Evolutionary conservation across 306 rosid genomes (phyloP), one percentile per base, ranked within the genome.

Genomic region (Malus sieversii): DNA sequence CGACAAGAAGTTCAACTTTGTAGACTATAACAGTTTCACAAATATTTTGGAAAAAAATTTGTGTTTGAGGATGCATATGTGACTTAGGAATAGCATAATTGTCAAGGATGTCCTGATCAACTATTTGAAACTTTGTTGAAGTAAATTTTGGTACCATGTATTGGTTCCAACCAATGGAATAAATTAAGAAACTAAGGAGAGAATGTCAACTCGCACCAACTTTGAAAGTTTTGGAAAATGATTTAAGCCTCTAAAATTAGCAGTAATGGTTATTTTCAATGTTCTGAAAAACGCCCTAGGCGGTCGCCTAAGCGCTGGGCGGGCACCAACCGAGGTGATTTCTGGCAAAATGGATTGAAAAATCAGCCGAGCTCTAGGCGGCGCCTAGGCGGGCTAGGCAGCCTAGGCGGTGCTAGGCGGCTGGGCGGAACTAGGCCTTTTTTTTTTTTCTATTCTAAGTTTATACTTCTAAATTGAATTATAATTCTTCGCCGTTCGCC

Each of bases 151-250:
- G 52, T 59, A 18, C 2, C 40, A 35, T 6, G 42, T 38, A 7
- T 38, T 38, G 42, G 42, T 38, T 7, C 42, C 42, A 38, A 38
- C 42, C 42, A 38, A 38, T 7, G 2, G 10, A 73, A 64, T 60
- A 60, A 60, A 57, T n/a, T 55, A 51, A 51, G 20, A 51, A 51
- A 51, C 20, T 51, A 16, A 42, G 38, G 16, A 38, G 42, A 38
- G 68, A 40, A 73, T 60, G 69, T 73, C 69, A 42, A 73, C 69
- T 73, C 42, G 11, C 69, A 42, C 68, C 44, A 60, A 74, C 69
- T 61, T 61, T 61, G 44, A 44, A 73, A 60, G 58, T 18, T 4
- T 22, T 44, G 23, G 67, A 58, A 60, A 73, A 30, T 29, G 55
- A 59, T 73, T 22, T 59, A 58, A 73, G 18, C 19, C 18, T 40